Conservation (phyloP, 805 yeast genomes). For the Komagataella mondaviorum region DNA sequence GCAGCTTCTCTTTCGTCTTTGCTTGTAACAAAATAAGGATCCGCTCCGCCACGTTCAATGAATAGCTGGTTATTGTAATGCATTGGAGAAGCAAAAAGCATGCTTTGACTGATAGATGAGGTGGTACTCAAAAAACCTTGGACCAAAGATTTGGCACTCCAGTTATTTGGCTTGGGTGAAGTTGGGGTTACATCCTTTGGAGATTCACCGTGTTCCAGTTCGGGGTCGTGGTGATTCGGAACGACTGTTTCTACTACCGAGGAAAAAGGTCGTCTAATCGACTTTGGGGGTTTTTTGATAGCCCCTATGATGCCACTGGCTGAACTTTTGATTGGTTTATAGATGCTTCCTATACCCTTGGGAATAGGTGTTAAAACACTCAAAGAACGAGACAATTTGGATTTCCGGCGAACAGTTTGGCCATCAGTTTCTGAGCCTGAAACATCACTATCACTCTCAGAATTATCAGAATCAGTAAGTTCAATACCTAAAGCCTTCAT, state of each 20-base stretch:
- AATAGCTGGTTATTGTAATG: slow-evolving; percentile 39
- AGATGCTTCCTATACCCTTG: not conserved
- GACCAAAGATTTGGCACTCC: slow-evolving; percentile 12
- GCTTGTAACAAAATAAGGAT: slow-evolving; percentile 33
- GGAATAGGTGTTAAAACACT: not conserved
- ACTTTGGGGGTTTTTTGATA: not conserved
- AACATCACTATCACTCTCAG: not conserved
- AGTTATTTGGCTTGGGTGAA: slow-evolving; percentile 5
- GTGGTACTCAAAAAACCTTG: slow-evolving; percentile 11
- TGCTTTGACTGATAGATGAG: slow-evolving; percentile 6
- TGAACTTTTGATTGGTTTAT: not conserved
- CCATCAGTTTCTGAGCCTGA: not conserved
- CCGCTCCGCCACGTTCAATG: slow-evolving; percentile 27
- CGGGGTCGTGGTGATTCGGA: slow-evolving; percentile 2
- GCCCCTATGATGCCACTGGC: not conserved
- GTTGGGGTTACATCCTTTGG: slow-evolving; percentile 3
- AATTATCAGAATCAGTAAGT: not conserved
- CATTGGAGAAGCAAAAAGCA: slow-evolving; percentile 46
- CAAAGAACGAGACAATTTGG: not conserved
- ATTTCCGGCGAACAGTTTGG: not conserved
- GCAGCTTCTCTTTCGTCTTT: slow-evolving; percentile 29
- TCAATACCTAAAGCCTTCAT: not conserved
- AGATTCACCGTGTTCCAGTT: not conserved
- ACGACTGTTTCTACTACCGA: slow-evolving; percentile 3
- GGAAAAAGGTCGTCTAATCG: not conserved